phyloP scores from a whole-genome alignment of 805 yeast species.

The Millerozyma miso region DNA sequence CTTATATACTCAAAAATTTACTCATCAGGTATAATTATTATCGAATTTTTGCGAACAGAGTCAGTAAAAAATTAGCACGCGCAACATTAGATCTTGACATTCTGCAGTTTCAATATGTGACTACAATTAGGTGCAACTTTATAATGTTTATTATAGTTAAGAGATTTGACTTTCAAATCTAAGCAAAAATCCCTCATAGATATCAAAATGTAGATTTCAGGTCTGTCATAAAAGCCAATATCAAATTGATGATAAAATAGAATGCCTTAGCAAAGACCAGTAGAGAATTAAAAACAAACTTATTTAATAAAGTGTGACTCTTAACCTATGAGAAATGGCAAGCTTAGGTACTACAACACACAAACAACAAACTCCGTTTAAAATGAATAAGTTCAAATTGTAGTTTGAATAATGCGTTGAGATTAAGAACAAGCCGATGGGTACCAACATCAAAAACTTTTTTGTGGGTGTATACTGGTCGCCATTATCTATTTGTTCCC shows the following conservation, averaged over 20 bases:
- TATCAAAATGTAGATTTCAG: neutral
- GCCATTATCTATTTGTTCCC: constrained; percentile 97
- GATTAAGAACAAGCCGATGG: constrained; percentile 77
- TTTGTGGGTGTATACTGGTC: constrained; percentile 96
- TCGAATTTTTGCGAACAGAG: neutral
- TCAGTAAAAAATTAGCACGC: neutral
- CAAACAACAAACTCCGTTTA: constrained; percentile 77
- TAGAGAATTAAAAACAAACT: neutral
- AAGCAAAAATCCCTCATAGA: neutral
- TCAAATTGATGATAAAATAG: too few species aligned
- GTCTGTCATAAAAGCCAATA: neutral
- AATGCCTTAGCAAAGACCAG: neutral
- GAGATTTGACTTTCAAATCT: neutral
- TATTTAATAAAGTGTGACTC: constrained; percentile 48
- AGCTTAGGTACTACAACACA: constrained; percentile 89
- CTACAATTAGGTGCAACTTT: neutral
- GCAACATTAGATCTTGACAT: neutral
- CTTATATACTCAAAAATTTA: neutral
- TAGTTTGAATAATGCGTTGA: constrained; percentile 89
- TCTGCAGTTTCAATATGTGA: neutral
- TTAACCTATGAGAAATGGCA: constrained; percentile 74
- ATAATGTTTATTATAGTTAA: neutral
- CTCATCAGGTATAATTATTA: neutral
- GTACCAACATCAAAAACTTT: constrained; percentile 89
- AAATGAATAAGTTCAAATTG: constrained; percentile 70